phyloP scores from a whole-genome alignment of 2,329 filamentous ascomycete genomes.

The Colletotrichum endophyticum region DNA sequence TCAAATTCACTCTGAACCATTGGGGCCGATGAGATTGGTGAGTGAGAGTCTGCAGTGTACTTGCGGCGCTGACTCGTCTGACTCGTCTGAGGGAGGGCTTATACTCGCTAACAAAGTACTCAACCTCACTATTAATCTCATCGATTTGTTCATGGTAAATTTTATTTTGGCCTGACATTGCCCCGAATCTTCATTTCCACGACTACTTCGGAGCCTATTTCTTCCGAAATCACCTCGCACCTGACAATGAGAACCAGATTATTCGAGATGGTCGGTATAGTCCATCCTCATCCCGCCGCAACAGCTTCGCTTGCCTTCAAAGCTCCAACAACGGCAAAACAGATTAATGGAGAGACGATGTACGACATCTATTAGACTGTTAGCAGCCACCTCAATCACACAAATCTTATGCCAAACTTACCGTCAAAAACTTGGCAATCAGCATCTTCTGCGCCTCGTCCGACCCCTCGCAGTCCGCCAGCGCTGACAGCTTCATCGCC shows the following conservation, averaged over 20 bases:
- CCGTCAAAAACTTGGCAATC: slow-evolving; percentile 48
- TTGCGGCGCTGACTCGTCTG: neutral
- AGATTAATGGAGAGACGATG: slow-evolving; percentile 13
- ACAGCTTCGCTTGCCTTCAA: slow-evolving; percentile 2
- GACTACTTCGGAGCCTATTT: neutral
- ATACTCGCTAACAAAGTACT: neutral
- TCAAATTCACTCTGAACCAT: neutral
- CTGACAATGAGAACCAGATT: too few relatives aligned
- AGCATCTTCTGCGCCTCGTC: slow-evolving; percentile 43
- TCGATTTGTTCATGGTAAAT: neutral
- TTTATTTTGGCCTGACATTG: too few relatives aligned
- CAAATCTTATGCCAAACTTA: slow-evolving; percentile 23
- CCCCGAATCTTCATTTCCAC: too few relatives aligned
- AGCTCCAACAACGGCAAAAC: slow-evolving; percentile 13
- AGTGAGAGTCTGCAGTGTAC: neutral
- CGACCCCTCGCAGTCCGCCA: slow-evolving; percentile 47
- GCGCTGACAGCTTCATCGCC: slow-evolving; percentile 51
- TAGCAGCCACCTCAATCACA: fast-evolving
- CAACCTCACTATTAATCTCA: neutral
- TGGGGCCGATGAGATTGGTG: neutral
- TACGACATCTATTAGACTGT: slow-evolving; percentile 1
- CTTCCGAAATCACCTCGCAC: too few relatives aligned
- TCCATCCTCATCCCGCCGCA: neutral
- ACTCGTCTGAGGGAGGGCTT: neutral
- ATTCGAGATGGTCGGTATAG: too few relatives aligned